These are phyloP conservation scores for Rhododendron simsii DNA, from an alignment of 148 eudicot species.

Conservation along the genomic window DNA sequence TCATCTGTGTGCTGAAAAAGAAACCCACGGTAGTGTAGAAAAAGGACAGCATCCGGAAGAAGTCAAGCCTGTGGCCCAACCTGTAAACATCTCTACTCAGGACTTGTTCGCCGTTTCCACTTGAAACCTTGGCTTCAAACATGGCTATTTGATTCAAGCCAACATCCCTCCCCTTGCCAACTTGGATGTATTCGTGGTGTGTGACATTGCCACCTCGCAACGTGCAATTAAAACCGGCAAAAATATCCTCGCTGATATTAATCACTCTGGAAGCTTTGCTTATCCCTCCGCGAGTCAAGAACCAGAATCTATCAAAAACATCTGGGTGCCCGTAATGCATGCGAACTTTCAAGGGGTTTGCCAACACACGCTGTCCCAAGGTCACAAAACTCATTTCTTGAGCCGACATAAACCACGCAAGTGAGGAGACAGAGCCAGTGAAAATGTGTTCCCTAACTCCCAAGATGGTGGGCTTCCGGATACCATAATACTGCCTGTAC, in stretches of 20 bases:
- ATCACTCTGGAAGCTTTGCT: conserved; percentile 90
- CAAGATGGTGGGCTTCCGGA: conserved; percentile 82
- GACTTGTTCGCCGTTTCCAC: conserved; percentile 90
- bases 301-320: conserved; percentile 95
- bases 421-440: conserved; percentile 89
- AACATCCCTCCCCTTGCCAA: conserved; percentile 95
- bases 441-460: conserved; percentile 93
- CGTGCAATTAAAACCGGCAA: conserved; percentile 95
- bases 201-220: conserved; percentile 89
- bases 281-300: conserved; percentile 82
- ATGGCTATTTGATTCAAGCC: conserved; percentile 87
- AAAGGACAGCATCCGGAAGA: conserved; percentile 86
- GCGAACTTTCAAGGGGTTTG: conserved; percentile 81
- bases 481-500: conserved; percentile 60
- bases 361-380: conserved; percentile 91
- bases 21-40: conserved; percentile 88
- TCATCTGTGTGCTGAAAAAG: conserved; percentile 82
- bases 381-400: conserved; percentile 96
- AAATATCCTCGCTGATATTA: conserved; percentile 91
- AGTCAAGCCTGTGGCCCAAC: conserved; percentile 87
- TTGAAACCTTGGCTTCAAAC: conserved; percentile 91
- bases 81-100: conserved; percentile 88
- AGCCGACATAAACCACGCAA: conserved; percentile 96
- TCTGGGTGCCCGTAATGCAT: conserved; percentile 99
- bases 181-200: conserved; percentile 89